Evolutionary conservation across 129 eudicot genomes (phyloP).

Genomic region (Deinandra increscens): DNA sequence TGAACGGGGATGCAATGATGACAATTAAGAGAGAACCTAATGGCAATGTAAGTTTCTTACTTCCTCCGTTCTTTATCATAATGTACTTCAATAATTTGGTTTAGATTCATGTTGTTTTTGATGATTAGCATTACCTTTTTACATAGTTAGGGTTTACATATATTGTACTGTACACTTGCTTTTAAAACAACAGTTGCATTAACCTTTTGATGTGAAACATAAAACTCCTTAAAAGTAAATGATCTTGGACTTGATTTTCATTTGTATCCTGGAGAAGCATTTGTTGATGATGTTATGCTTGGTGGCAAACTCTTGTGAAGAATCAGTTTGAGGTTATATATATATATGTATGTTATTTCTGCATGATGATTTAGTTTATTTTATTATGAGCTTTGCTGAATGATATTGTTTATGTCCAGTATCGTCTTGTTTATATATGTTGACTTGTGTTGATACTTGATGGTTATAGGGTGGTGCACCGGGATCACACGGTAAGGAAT

Average conservation of each 20-base stretch:
- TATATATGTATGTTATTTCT: neutral
- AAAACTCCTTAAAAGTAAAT: neutral
- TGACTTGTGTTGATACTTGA: slow-evolving; percentile 24
- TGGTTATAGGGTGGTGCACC: slow-evolving; percentile 50
- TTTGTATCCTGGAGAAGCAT: slow-evolving; percentile 8
- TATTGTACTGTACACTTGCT: neutral
- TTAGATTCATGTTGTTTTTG: neutral
- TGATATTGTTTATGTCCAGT: neutral
- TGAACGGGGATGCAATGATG: slow-evolving; percentile 28
- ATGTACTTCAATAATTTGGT: neutral
- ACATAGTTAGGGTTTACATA: neutral
- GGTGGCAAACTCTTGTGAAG: slow-evolving; percentile 9
- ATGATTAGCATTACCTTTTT: no score
- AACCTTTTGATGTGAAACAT: neutral
- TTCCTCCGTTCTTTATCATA: neutral
- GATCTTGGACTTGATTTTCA: neutral
- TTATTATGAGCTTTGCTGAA: neutral
- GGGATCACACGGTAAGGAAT: slow-evolving; percentile 46
- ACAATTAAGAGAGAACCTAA: slow-evolving; percentile 35
- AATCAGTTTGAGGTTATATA: slow-evolving; percentile 3
- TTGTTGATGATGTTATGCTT: slow-evolving; percentile 7
- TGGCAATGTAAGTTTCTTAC: slow-evolving; percentile 59
- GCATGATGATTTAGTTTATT: neutral
- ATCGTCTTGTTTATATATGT: slow-evolving; percentile 2
- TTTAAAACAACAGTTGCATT: neutral